A percentile compares a stretch with the other conserved stretches of the same genome.
phyloP scores from a whole-genome alignment of 139 green algal genomes.

The Limnomonas spitsbergensis region DNA sequence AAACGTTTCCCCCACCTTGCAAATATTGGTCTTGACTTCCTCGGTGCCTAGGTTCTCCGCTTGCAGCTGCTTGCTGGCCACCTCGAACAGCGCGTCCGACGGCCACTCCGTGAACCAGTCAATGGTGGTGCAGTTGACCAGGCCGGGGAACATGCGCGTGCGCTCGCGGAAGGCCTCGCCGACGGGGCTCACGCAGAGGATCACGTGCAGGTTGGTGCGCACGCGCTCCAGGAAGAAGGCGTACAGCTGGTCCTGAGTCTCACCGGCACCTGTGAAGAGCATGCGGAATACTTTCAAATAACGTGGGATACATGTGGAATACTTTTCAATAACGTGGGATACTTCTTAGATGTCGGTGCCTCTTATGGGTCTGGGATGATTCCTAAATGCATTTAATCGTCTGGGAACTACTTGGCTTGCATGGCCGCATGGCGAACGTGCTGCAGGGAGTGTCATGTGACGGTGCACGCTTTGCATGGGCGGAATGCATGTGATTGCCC shows the following conservation, averaged over 20 bases:
- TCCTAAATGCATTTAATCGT: constrained; percentile 67
- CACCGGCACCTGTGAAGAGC: constrained; percentile 20
- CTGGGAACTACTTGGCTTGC: no score
- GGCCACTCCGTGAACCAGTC: constrained; percentile 68
- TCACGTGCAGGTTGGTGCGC: constrained; percentile 65
- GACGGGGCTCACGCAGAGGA: constrained; percentile 34
- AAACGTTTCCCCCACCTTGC: constrained; percentile 46
- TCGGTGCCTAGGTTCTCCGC: constrained; percentile 49
- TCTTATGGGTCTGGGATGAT: no score
- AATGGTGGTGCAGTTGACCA: constrained; percentile 85
- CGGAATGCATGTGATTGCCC: no score
- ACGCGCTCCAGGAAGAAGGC: constrained; percentile 61
- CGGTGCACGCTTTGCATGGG: no score
- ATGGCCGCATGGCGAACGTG: no score
- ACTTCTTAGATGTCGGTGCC: no score
- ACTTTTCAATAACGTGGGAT: no score
- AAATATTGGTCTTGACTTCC: constrained; percentile 61
- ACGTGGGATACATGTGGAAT: no score
- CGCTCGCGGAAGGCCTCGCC: constrained; percentile 65
- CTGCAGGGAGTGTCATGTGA: no score
- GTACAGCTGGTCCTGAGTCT: constrained; percentile 36
- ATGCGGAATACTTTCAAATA: no score
- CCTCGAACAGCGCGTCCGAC: constrained; percentile 52
- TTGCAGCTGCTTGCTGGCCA: constrained; percentile 52
- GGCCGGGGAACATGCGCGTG: constrained; percentile 68